Percentiles rank a stretch among this genome's conserved stretches.
Conservation (phyloP, 345 rosid genomes). For the Eucalyptus leucophloia region DNA sequence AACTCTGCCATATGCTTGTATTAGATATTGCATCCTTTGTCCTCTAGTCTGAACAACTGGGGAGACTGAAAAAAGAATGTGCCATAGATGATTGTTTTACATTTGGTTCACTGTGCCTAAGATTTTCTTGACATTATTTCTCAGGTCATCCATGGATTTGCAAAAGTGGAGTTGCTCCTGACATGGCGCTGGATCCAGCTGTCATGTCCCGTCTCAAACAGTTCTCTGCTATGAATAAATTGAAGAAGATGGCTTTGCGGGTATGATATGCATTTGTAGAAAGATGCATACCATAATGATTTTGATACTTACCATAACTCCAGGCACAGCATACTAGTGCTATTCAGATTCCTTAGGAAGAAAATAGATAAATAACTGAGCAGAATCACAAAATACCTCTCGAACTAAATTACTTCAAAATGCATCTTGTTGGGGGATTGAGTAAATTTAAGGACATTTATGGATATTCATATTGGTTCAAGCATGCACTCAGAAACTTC, state of each 20-base stretch:
- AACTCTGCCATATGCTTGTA: not conserved
- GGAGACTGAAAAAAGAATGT: not conserved
- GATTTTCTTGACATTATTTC: not conserved
- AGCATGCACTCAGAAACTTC: not conserved
- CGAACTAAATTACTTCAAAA: not conserved
- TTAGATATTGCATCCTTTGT: not conserved
- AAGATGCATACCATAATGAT: not conserved
- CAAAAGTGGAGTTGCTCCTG: slow-evolving; percentile 99
- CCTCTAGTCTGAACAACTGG: not conserved
- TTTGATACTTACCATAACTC: not conserved
- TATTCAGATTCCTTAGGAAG: not conserved
- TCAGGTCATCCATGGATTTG: slow-evolving; percentile 98
- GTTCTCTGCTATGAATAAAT: slow-evolving; percentile 97
- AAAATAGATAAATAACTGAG: not conserved
- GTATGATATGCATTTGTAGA: slow-evolving; percentile 15
- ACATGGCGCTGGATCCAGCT: slow-evolving; percentile 83
- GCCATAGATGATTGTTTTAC: not conserved
- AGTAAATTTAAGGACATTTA: not conserved
- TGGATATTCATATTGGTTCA: not conserved
- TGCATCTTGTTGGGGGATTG: not conserved
- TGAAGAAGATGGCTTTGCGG: slow-evolving; percentile 97
- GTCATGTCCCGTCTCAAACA: slow-evolving; percentile 95
- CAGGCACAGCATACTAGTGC: not conserved
- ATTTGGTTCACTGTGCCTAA: not conserved
- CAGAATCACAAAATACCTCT: not conserved